phyloP scores from a whole-genome alignment of 2,329 filamentous ascomycete genomes.

The Aspergillus sojae region DNA sequence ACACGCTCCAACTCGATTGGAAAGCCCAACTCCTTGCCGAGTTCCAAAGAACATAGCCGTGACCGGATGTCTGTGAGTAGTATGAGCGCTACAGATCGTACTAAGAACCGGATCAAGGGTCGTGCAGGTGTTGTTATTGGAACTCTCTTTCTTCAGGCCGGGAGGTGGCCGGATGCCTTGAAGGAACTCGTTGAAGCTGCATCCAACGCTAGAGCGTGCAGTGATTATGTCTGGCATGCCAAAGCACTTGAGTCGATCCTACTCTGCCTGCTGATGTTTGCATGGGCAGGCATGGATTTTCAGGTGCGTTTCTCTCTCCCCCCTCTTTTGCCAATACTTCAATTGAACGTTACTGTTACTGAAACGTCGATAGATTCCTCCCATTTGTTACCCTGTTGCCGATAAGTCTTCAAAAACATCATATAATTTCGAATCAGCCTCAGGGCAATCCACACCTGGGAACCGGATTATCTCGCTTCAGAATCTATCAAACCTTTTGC shows the following conservation, averaged over 20 bases:
- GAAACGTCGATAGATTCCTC: slow-evolving; percentile 50
- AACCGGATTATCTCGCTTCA: slow-evolving; percentile 49
- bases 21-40: slow-evolving; percentile 40
- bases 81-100: slow-evolving; percentile 76
- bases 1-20: slow-evolving; percentile 43
- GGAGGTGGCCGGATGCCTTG: slow-evolving; percentile 85
- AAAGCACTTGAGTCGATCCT: slow-evolving; percentile 90
- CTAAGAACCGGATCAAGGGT: slow-evolving; percentile 77
- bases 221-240: slow-evolving; percentile 96
- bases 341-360: slow-evolving; percentile 9
- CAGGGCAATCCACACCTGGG: slow-evolving; percentile 51
- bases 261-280: slow-evolving; percentile 78
- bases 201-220: slow-evolving; percentile 72
- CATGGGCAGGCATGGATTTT: slow-evolving; percentile 83
- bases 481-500: slow-evolving; percentile 56
- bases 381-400: slow-evolving; percentile 53
- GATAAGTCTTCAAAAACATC: slow-evolving; percentile 53
- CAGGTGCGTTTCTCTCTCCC: slow-evolving; percentile 31
- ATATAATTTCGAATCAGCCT: slow-evolving; percentile 38
- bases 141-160: slow-evolving; percentile 83
- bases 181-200: slow-evolving; percentile 82
- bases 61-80: slow-evolving; percentile 66
- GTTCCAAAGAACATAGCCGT: slow-evolving; percentile 58
- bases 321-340: neutral
- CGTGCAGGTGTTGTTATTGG: slow-evolving; percentile 79